A percentile compares a stretch with the other conserved stretches of the same genome.
Conservation (phyloP, 2,329 filamentous ascomycete species). For the Pseudocercospora musae region DNA sequence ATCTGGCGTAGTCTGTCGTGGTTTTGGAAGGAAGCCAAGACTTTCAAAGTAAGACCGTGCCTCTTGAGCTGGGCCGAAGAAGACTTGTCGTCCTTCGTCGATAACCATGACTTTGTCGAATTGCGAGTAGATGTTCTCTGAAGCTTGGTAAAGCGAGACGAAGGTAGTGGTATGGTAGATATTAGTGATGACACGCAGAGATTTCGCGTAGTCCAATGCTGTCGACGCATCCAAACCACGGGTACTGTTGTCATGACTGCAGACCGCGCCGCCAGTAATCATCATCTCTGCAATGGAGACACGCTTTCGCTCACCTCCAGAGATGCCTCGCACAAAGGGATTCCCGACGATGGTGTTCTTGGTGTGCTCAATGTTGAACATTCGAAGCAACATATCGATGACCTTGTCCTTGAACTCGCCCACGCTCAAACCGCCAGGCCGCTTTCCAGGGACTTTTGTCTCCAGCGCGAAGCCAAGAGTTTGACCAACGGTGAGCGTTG, state of each 20-base stretch:
- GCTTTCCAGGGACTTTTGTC: conserved; percentile 77
- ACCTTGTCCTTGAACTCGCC: conserved; percentile 72
- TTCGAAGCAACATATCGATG: conserved; percentile 71
- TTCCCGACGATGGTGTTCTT: conserved; percentile 81
- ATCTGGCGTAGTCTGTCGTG: conserved; percentile 75
- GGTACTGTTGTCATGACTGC: conserved; percentile 48
- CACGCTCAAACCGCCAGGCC: conserved; percentile 34
- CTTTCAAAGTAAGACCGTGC: conserved; percentile 73
- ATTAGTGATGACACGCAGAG: conserved; percentile 64
- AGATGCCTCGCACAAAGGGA: conserved; percentile 71
- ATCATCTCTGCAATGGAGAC: conserved; percentile 50
- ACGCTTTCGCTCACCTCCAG: conserved; percentile 49
- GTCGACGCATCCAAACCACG: conserved; percentile 49
- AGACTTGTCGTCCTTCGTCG: conserved; percentile 71
- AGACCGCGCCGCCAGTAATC: conserved; percentile 41
- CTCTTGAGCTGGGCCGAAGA: conserved; percentile 65
- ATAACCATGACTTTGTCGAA: conserved; percentile 82
- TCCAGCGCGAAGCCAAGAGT: conserved; percentile 82
- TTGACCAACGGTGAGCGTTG: conserved; percentile 82
- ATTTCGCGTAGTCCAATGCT: conserved; percentile 49
- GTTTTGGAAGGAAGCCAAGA: conserved; percentile 70
- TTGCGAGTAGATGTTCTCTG: conserved; percentile 75
- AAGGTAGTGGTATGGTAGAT: conserved; percentile 81
- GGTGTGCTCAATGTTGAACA: conserved; percentile 93
- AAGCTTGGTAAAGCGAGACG: conserved; percentile 81